phyloP scores from a whole-genome alignment of 805 yeast genomes.

The Wickerhamomyces subpelliculosus region DNA sequence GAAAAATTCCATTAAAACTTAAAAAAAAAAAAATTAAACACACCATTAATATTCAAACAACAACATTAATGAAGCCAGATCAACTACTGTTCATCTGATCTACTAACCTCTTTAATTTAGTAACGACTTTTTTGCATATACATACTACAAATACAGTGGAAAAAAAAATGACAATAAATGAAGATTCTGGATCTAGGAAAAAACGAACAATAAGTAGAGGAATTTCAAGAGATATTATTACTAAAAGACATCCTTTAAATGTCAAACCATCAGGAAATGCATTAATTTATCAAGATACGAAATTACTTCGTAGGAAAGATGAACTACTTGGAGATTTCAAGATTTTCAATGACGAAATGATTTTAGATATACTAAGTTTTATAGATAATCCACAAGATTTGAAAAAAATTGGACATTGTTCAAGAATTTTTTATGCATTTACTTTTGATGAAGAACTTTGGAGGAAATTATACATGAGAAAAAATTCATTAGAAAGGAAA shows the following conservation, averaged over 20 bases:
- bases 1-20: too few species aligned
- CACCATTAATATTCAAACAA: too few species aligned
- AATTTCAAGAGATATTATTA: conserved; percentile 22
- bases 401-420: conserved; percentile 45
- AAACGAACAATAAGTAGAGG: conserved; percentile 15
- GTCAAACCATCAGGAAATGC: conserved; percentile 74
- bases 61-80: too few species aligned
- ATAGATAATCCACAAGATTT: conserved; percentile 44
- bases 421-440: conserved; percentile 66
- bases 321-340: conserved; percentile 48
- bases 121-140: background rate
- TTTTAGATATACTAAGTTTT: conserved; percentile 44
- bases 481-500: conserved; percentile 10
- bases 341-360: conserved; percentile 53
- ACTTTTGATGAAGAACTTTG: conserved; percentile 74
- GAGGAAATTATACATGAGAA: conserved; percentile 50
- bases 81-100: too few species aligned
- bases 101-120: background rate
- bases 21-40: too few species aligned
- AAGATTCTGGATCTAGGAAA: conserved; percentile 12
- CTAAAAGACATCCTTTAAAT: conserved; percentile 59
- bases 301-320: conserved; percentile 7
- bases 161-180: conserved; percentile 13
- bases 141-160: background rate
- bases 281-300: conserved; percentile 26